Conservation (phyloP, 2,329 filamentous ascomycete species). For the Emericellopsis atlantica region DNA sequence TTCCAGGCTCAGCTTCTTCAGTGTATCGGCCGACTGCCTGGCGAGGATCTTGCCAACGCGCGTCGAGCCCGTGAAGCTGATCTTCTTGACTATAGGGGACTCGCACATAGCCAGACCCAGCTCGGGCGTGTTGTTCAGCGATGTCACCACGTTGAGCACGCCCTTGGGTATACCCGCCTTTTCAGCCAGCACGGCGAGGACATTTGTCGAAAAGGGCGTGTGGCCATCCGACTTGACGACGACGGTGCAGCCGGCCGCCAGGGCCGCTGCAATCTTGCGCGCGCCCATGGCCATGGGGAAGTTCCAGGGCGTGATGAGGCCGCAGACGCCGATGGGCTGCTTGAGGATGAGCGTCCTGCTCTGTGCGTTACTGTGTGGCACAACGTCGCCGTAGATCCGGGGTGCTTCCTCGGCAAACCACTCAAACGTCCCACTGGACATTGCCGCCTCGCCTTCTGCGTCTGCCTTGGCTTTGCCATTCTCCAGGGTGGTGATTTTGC, state of each 20-base stretch:
- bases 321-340: slow-evolving; percentile 9
- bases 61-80: slow-evolving; percentile 55
- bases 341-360: slow-evolving; percentile 26
- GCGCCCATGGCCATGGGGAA: slow-evolving; percentile 22
- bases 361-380: slow-evolving; percentile 34
- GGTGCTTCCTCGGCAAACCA: slow-evolving; percentile 50
- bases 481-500: neutral
- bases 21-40: slow-evolving; percentile 51
- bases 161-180: slow-evolving; percentile 74
- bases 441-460: neutral
- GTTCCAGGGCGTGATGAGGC: slow-evolving; percentile 34
- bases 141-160: slow-evolving; percentile 72
- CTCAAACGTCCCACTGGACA: slow-evolving; percentile 30
- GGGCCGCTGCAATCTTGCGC: slow-evolving; percentile 28
- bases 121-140: slow-evolving; percentile 58
- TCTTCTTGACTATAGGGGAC: slow-evolving; percentile 39
- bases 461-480: slow-evolving; percentile 1
- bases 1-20: slow-evolving; percentile 62
- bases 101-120: slow-evolving; percentile 44
- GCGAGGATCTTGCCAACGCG: slow-evolving; percentile 35
- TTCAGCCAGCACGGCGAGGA: slow-evolving; percentile 66
- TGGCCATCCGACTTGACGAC: slow-evolving; percentile 78
- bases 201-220: slow-evolving; percentile 75
- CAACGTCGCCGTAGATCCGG: slow-evolving; percentile 42
- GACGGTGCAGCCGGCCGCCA: slow-evolving; percentile 60